A percentile compares a stretch with the other conserved stretches of the same genome.
Evolutionary conservation across 2,329 filamentous ascomycete genomes (phyloP).

Genomic region (Fusarium stilboides): DNA sequence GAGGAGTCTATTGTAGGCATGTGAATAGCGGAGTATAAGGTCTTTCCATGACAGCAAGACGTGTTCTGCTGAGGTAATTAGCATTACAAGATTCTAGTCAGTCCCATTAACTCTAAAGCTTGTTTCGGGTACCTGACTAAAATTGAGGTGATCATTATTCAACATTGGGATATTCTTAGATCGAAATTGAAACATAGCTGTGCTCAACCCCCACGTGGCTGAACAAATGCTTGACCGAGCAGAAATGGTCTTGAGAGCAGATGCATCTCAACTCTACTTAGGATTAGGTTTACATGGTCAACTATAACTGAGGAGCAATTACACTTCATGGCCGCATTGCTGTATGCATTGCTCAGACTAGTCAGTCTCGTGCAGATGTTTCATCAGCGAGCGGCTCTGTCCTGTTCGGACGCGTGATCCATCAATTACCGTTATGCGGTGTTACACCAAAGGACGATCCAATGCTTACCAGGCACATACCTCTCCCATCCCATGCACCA

Average conservation of each 20-base stretch:
- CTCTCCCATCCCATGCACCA: slow-evolving; percentile 14
- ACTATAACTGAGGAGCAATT: background rate
- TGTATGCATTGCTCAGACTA: background rate
- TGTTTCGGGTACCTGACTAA: slow-evolving; percentile 5
- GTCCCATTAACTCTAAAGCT: background rate
- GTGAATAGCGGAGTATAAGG: background rate
- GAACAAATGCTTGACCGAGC: background rate
- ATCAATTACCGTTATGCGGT: background rate
- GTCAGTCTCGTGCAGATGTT: background rate
- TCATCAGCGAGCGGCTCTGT: background rate
- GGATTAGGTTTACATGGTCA: background rate
- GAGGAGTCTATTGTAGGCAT: background rate
- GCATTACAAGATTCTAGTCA: background rate
- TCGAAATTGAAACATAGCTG: slow-evolving; percentile 6
- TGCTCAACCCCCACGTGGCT: slow-evolving; percentile 3
- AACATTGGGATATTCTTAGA: background rate
- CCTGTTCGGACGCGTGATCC: background rate
- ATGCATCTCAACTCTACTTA: background rate
- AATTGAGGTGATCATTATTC: slow-evolving; percentile 2
- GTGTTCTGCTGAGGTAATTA: background rate
- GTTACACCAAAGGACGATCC: slow-evolving; percentile 1
- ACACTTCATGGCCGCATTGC: background rate
- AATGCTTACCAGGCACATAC: slow-evolving; percentile 9
- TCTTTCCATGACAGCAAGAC: background rate
- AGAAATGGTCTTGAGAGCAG: background rate